Conservation (phyloP, 306 rosid species). For the Psophocarpus tetragonolobus region DNA sequence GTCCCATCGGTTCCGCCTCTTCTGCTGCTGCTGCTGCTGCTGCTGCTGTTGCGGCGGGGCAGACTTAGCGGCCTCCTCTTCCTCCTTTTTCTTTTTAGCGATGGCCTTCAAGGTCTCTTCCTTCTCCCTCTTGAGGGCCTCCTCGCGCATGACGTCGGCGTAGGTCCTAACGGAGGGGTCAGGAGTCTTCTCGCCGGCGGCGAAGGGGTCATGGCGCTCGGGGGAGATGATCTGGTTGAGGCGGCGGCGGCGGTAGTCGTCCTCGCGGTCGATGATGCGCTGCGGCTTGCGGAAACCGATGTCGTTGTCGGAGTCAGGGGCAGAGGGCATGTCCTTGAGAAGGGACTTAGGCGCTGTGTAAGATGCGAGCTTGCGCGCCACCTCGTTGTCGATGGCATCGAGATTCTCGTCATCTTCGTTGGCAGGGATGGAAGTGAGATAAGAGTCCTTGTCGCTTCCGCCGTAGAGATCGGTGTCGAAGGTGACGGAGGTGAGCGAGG, state of each 20-base stretch:
- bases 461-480: conserved; percentile 48
- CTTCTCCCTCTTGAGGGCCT: conserved; percentile 35
- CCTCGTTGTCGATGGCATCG: conserved; percentile 33
- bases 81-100: conserved; percentile 41
- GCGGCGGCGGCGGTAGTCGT: conserved; percentile 31
- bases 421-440: conserved; percentile 37
- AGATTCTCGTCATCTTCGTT: conserved; percentile 32
- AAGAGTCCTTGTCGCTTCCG: conserved; percentile 23
- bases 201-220: conserved; percentile 35
- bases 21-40: conserved; percentile 38
- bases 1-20: conserved; percentile 46
- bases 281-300: not conserved
- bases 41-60: conserved; percentile 12
- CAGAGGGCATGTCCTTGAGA: conserved; percentile 27
- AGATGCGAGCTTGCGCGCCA: conserved; percentile 24
- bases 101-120: conserved; percentile 31
- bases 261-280: conserved; percentile 33
- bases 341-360: conserved; percentile 29
- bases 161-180: conserved; percentile 17
- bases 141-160: conserved; percentile 35
- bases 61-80: conserved; percentile 29
- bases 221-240: conserved; percentile 37
- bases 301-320: conserved; percentile 13
- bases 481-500: conserved; percentile 37
- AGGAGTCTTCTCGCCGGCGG: conserved; percentile 42